Evolutionary conservation across 768 basidiomycete genomes (phyloP).

Genomic region (Boletus fagicola): DNA sequence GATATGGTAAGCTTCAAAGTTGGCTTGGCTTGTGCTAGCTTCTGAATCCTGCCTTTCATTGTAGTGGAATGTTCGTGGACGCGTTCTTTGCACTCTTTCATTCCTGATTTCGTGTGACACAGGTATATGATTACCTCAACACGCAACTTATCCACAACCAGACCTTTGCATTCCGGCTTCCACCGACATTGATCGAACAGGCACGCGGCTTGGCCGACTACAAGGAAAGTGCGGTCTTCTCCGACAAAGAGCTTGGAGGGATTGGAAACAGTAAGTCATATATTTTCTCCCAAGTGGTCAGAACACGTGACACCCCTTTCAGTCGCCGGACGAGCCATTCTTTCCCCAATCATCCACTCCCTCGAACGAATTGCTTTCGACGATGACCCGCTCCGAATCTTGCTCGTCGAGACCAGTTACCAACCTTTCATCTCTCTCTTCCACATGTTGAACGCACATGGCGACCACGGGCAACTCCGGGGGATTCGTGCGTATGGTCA

Average conservation of each 20-base stretch:
- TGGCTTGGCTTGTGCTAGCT: not conserved
- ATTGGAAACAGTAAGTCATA: conserved; percentile 69
- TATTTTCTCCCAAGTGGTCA: not conserved
- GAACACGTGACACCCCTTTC: not conserved
- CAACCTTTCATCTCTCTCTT: too few species aligned
- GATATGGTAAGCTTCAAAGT: conserved; percentile 53
- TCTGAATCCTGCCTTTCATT: conserved; percentile 18
- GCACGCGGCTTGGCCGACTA: conserved; percentile 70
- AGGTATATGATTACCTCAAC: conserved; percentile 79
- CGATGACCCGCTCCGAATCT: conserved; percentile 72
- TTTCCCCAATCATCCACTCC: conserved; percentile 66
- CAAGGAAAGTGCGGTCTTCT: conserved; percentile 77
- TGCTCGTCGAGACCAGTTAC: conserved; percentile 65
- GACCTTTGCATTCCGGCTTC: conserved; percentile 74
- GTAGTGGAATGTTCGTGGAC: conserved; percentile 69
- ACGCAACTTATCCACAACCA: conserved; percentile 79
- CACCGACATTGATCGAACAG: conserved; percentile 69
- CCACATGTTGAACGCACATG: too few species aligned
- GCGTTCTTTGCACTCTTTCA: not conserved
- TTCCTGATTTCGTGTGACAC: conserved; percentile 13
- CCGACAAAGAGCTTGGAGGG: conserved; percentile 54
- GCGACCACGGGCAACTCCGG: too few species aligned
- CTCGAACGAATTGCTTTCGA: conserved; percentile 78
- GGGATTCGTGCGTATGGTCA: too few species aligned
- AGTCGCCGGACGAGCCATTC: conserved; percentile 81